Evolutionary conservation across 2,329 filamentous ascomycete species (phyloP).

Genomic region (Escovopsis sp.): DNA sequence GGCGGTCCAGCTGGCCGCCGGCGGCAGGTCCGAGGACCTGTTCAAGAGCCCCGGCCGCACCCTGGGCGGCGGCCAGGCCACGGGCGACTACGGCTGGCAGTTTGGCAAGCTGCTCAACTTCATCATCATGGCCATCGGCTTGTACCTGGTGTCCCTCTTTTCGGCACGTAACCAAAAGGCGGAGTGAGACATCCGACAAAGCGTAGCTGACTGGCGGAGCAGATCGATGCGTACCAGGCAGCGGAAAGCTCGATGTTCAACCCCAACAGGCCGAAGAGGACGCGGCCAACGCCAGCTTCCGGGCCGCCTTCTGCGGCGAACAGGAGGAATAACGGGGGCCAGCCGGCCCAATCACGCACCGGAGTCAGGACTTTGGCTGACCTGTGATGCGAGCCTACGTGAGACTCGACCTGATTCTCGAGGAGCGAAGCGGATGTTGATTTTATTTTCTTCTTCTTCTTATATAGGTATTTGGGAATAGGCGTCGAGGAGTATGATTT

Average conservation of each 20-base stretch:
- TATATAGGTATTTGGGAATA: too few relatives aligned
- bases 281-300: constrained; percentile 9
- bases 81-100: constrained; percentile 13
- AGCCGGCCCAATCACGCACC: constrained; percentile 18
- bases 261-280: constrained; percentile 21
- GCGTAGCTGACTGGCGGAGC: constrained; percentile 12
- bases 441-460: neutral
- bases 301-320: neutral
- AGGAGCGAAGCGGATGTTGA: too few relatives aligned
- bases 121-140: constrained; percentile 30
- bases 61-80: constrained; percentile 29
- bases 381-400: constrained; percentile 17
- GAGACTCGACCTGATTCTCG: too few relatives aligned
- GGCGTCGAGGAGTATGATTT: neutral
- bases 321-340: constrained; percentile 9
- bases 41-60: constrained; percentile 44
- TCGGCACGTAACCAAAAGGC: constrained; percentile 29
- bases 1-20: constrained; percentile 38
- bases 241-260: constrained; percentile 48
- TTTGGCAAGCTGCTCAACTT: constrained; percentile 31
- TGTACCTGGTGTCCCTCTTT: constrained; percentile 48
- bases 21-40: constrained; percentile 27
- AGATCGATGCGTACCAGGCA: constrained; percentile 48
- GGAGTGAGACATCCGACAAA: neutral
- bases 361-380: constrained; percentile 40